Percentiles rank a stretch among this genome's conserved stretches.
Conservation (phyloP, 192 early-diverging fungal genomes). For the Coemansia brasiliensis region DNA sequence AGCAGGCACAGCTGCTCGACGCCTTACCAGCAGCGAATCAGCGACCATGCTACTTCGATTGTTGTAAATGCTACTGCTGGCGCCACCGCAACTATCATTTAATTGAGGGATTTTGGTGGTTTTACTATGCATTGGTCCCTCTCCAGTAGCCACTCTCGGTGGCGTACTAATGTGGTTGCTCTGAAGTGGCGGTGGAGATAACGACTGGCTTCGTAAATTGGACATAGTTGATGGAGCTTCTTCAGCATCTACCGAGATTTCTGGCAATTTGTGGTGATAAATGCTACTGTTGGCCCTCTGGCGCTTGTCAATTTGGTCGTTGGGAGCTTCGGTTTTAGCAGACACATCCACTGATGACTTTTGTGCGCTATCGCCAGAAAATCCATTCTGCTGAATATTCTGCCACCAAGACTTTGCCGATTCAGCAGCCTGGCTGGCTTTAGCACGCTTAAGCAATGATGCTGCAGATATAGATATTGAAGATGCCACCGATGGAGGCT, state of each 20-base stretch:
- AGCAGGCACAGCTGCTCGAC: slow-evolving; percentile 30
- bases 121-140: slow-evolving; percentile 6
- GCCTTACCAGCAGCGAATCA: slow-evolving; percentile 35
- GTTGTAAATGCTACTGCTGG: slow-evolving; percentile 16
- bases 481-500: slow-evolving; percentile 23
- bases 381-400: slow-evolving; percentile 27
- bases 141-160: slow-evolving; percentile 10
- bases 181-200: not conserved
- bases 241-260: not conserved
- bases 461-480: slow-evolving; percentile 32
- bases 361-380: not conserved
- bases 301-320: not conserved
- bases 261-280: not conserved
- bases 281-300: not conserved
- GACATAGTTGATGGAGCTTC: not conserved
- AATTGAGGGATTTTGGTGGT: slow-evolving; percentile 24
- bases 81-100: slow-evolving; percentile 7
- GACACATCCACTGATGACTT: too few relatives aligned
- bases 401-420: slow-evolving; percentile 55
- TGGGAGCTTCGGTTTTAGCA: too few relatives aligned
- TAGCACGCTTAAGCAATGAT: slow-evolving; percentile 41
- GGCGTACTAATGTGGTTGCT: slow-evolving; percentile 9
- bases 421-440: slow-evolving; percentile 48
- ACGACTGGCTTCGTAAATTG: not conserved
- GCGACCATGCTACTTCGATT: slow-evolving; percentile 4